Evolutionary conservation across 1,284 basidiomycete species (phyloP).

Genomic region (Ustilago nuda): DNA sequence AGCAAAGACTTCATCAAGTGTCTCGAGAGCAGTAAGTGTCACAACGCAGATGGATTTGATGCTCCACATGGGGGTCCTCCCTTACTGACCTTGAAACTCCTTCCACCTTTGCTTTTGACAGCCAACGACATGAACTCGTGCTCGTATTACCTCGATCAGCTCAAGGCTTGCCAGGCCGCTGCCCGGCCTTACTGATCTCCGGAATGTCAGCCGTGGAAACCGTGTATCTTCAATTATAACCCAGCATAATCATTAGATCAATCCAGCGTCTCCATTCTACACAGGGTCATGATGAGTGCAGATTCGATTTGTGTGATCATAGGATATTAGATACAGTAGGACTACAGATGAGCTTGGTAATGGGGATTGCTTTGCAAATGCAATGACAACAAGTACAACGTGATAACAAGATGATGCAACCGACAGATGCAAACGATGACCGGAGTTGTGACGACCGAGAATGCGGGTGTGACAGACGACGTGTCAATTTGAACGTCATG

Average conservation of each 20-base stretch:
- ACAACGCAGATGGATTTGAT: not conserved
- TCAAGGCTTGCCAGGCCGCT: slow-evolving; percentile 69
- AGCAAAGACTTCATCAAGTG: slow-evolving; percentile 71
- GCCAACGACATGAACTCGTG: slow-evolving; percentile 73
- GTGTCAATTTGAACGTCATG: not conserved
- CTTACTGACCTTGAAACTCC: not conserved
- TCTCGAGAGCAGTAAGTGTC: slow-evolving; percentile 59
- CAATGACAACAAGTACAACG: not conserved
- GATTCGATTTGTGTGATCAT: slow-evolving; percentile 4
- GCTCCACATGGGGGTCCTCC: slow-evolving; percentile 3
- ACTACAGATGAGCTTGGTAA: not conserved
- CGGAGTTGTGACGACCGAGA: too few relatives aligned
- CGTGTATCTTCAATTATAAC: not conserved
- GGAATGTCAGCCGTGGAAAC: not conserved
- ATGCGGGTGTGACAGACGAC: not conserved
- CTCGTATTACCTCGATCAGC: slow-evolving; percentile 73
- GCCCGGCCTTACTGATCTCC: slow-evolving; percentile 63
- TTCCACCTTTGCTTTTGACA: slow-evolving; percentile 9
- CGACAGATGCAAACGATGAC: not conserved
- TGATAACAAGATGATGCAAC: not conserved
- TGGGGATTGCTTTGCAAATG: slow-evolving; percentile 8
- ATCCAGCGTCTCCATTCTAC: slow-evolving; percentile 31
- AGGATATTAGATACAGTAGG: not conserved
- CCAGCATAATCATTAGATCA: slow-evolving; percentile 23
- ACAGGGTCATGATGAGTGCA: not conserved